Conservation (phyloP, 179 eudicot species). For the Corrigiola litoralis region DNA sequence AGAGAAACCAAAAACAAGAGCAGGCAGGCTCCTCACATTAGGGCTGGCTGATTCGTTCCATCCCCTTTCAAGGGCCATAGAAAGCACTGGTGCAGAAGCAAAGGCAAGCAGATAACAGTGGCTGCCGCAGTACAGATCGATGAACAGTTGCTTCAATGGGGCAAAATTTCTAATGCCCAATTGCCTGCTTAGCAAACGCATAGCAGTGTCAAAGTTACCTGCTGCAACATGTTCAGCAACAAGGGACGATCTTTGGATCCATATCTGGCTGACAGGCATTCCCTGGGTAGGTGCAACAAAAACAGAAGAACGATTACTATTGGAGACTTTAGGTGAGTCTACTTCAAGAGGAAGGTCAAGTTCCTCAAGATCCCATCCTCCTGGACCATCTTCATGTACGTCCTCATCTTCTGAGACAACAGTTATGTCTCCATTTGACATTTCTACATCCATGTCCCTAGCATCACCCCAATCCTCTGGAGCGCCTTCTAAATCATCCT, state of each 20-base stretch:
- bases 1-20: constrained; percentile 62
- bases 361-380: constrained; percentile 92
- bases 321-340: constrained; percentile 54
- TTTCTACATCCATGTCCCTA: constrained; percentile 58
- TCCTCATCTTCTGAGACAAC: constrained; percentile 40
- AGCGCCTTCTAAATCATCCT: constrained; percentile 62
- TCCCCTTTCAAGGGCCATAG: constrained; percentile 72
- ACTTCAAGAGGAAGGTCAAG: constrained; percentile 80
- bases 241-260: constrained; percentile 79
- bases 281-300: constrained; percentile 74
- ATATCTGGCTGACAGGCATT: constrained; percentile 83
- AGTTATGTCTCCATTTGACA: constrained; percentile 49
- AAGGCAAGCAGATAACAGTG: constrained; percentile 63
- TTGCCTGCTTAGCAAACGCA: constrained; percentile 79
- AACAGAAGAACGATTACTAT: constrained; percentile 35
- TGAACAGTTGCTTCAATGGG: constrained; percentile 61
- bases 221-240: constrained; percentile 96
- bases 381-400: constrained; percentile 52
- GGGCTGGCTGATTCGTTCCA: constrained; percentile 80
- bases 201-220: constrained; percentile 88
- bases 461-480: constrained; percentile 79
- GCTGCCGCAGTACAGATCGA: constrained; percentile 66
- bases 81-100: constrained; percentile 64
- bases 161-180: constrained; percentile 70
- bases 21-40: constrained; percentile 79